A percentile compares a stretch with the other conserved stretches of the same genome.
phyloP scores from a whole-genome alignment of 1,139 yeast genomes.

The Scheffersomyces quercinus region DNA sequence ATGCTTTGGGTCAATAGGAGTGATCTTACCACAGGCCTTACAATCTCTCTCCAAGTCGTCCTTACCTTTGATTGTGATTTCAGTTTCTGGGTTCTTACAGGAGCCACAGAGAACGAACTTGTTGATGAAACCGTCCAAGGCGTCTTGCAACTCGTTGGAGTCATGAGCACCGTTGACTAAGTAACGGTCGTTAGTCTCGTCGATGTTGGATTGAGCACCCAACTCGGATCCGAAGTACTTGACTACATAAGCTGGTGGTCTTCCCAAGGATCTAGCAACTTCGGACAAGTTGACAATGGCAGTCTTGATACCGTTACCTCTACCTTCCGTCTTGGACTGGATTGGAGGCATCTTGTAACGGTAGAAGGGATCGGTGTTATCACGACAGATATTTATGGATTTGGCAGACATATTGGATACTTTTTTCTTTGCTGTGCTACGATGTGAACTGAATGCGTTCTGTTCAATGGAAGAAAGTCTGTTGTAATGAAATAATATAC shows the following conservation, averaged over 20 bases:
- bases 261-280: slow-evolving; percentile 90
- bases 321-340: slow-evolving; percentile 96
- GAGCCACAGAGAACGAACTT: slow-evolving; percentile 92
- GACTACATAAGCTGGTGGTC: slow-evolving; percentile 90
- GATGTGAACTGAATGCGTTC: no score
- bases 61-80: slow-evolving; percentile 76
- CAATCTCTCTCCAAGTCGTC: slow-evolving; percentile 86
- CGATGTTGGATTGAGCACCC: slow-evolving; percentile 91
- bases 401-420: slow-evolving; percentile 54
- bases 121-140: slow-evolving; percentile 88
- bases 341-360: slow-evolving; percentile 99
- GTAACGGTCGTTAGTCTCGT: slow-evolving; percentile 80
- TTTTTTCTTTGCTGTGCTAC: no score
- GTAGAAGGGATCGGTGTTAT: slow-evolving; percentile 96
- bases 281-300: slow-evolving; percentile 88
- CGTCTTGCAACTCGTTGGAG: slow-evolving; percentile 85
- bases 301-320: slow-evolving; percentile 99
- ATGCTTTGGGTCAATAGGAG: slow-evolving; percentile 82
- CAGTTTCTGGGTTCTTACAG: slow-evolving; percentile 98
- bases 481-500: no score
- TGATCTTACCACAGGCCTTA: slow-evolving; percentile 96
- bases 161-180: slow-evolving; percentile 96
- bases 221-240: slow-evolving; percentile 95
- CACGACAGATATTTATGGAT: slow-evolving; percentile 91
- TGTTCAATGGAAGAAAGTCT: no score